Evolutionary conservation across 805 yeast species (phyloP).

Genomic region (Teunomyces aglyptinius): DNA sequence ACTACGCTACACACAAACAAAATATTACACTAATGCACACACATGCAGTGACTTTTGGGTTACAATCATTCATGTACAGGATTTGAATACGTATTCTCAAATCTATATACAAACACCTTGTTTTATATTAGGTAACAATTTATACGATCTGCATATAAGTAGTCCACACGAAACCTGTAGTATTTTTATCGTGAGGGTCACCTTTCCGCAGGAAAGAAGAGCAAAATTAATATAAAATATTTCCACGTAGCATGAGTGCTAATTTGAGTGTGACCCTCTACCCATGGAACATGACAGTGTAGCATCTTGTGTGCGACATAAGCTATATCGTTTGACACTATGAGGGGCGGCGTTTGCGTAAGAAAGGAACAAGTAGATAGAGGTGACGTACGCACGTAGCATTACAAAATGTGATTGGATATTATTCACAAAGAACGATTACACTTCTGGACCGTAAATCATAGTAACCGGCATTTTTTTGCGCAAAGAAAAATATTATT

Average conservation of each 20-base stretch:
- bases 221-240: not conserved
- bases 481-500: not conserved
- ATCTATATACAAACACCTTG: not conserved
- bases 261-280: not conserved
- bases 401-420: not conserved
- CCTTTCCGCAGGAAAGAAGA: not conserved
- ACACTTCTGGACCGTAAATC: slow-evolving; percentile 1
- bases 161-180: not conserved
- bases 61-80: not conserved
- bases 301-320: not conserved
- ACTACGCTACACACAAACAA: not conserved
- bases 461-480: not conserved
- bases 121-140: not conserved
- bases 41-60: not conserved
- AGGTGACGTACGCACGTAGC: not conserved
- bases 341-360: not conserved
- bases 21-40: not conserved
- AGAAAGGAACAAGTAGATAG: not conserved
- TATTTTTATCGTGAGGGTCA: not conserved
- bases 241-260: not conserved
- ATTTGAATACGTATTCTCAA: not conserved
- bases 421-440: not conserved
- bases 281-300: not conserved
- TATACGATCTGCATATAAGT: not conserved
- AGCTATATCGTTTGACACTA: not conserved